Evolutionary conservation across 73 alveolate species (phyloP).

Genomic region (Paramecium bursaria): DNA sequence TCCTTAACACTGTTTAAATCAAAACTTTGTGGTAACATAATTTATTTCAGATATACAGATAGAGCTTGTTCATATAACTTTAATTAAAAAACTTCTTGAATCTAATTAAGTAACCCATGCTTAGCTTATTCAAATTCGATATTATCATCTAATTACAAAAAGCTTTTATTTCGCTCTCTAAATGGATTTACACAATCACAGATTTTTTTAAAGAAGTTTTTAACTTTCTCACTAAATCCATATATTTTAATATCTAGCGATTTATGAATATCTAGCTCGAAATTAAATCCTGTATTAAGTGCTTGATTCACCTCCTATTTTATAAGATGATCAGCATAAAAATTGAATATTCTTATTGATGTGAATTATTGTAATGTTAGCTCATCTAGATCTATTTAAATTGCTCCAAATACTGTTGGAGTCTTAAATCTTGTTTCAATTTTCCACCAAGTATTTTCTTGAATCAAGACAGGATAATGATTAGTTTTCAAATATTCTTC

Average conservation of each 20-base stretch:
- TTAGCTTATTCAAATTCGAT: background rate
- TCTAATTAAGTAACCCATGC: background rate
- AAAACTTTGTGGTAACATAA: background rate
- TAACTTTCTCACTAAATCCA: conserved; percentile 58
- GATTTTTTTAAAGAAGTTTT: conserved; percentile 12
- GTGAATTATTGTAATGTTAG: conserved; percentile 21
- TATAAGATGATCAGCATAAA: background rate
- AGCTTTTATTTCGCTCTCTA: background rate
- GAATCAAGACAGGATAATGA: conserved; percentile 5
- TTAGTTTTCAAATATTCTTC: conserved; percentile 2
- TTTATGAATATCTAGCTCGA: conserved; percentile 9
- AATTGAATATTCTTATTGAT: conserved; percentile 18
- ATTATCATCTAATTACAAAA: background rate
- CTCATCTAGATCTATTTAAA: background rate
- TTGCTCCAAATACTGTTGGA: conserved; percentile 40
- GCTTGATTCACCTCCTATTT: background rate
- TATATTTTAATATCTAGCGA: conserved; percentile 8
- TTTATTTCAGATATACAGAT: background rate
- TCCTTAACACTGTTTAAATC: background rate
- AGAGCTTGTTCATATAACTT: conserved; percentile 34
- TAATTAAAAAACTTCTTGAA: conserved; percentile 3
- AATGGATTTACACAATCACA: conserved; percentile 46
- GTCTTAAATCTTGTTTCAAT: background rate
- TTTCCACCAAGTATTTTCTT: conserved; percentile 45
- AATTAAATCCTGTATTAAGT: background rate